phyloP scores from a whole-genome alignment of 2,329 filamentous ascomycete genomes.

The Verticillium dahliae region DNA sequence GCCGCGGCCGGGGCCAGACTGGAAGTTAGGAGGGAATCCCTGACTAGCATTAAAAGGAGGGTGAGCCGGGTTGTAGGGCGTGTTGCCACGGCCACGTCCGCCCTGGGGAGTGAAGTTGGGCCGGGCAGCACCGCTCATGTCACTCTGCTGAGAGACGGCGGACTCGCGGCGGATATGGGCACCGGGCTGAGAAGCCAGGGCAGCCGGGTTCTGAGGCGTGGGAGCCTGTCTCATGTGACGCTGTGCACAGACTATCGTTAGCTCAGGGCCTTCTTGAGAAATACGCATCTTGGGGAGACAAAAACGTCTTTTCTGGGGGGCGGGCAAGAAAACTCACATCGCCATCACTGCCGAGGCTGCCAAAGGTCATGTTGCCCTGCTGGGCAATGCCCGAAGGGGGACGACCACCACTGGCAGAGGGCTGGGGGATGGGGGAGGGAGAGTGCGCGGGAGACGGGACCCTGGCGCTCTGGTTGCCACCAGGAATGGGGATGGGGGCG shows the following conservation, averaged over 20 bases:
- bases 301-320: not conserved
- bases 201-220: conserved; percentile 53
- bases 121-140: conserved; percentile 58
- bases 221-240: conserved; percentile 64
- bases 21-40: conserved; percentile 34
- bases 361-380: conserved; percentile 68
- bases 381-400: conserved; percentile 71
- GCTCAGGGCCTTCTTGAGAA: not conserved
- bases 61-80: conserved; percentile 40
- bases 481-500: conserved; percentile 56
- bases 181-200: conserved; percentile 57
- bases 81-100: conserved; percentile 40
- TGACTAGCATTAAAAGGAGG: conserved; percentile 32
- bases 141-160: conserved; percentile 34
- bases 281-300: no score
- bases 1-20: conserved; percentile 38
- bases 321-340: conserved; percentile 54
- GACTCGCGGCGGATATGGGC: conserved; percentile 80
- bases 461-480: conserved; percentile 57
- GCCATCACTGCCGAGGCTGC: conserved; percentile 74
- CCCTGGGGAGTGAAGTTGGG: conserved; percentile 44
- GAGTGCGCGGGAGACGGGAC: conserved; percentile 81
- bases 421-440: conserved; percentile 88
- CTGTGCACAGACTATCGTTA: conserved; percentile 27
- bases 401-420: conserved; percentile 75